Percentiles rank a stretch among this genome's conserved stretches.
Conservation (phyloP, 2,329 filamentous ascomycete genomes). For the Aspergillus versicolor region DNA sequence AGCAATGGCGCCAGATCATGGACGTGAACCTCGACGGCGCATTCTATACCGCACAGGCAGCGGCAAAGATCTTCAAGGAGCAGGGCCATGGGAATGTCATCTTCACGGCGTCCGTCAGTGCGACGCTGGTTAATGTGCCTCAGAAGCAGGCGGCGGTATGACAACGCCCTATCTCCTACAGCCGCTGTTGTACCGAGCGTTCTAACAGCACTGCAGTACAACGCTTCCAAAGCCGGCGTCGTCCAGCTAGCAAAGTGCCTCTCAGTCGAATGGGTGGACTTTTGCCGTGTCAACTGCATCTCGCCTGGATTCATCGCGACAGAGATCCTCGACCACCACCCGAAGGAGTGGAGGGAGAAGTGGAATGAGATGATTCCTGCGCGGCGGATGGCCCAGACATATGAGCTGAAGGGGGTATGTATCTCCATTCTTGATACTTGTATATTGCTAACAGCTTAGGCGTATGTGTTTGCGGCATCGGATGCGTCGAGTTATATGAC, state of each 20-base stretch:
- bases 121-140: constrained; percentile 40
- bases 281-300: constrained; percentile 41
- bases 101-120: constrained; percentile 40
- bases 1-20: constrained; percentile 43
- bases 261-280: constrained; percentile 41
- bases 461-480: constrained; percentile 38
- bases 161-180: background rate
- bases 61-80: constrained; percentile 36
- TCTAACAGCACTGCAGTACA: constrained; percentile 26
- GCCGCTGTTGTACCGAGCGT: background rate
- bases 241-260: constrained; percentile 42
- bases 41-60: constrained; percentile 41
- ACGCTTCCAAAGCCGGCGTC: constrained; percentile 37
- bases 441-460: background rate
- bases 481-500: constrained; percentile 52
- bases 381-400: constrained; percentile 35
- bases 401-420: constrained; percentile 40
- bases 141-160: constrained; percentile 37
- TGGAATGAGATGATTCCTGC: constrained; percentile 44
- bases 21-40: constrained; percentile 41
- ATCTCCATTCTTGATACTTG: background rate
- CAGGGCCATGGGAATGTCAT: constrained; percentile 37
- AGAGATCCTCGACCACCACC: constrained; percentile 37
- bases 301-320: constrained; percentile 44
- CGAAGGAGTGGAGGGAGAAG: constrained; percentile 31